Conservation (phyloP, 2,329 filamentous ascomycete genomes). For the Neodidymelliopsis sp. region DNA sequence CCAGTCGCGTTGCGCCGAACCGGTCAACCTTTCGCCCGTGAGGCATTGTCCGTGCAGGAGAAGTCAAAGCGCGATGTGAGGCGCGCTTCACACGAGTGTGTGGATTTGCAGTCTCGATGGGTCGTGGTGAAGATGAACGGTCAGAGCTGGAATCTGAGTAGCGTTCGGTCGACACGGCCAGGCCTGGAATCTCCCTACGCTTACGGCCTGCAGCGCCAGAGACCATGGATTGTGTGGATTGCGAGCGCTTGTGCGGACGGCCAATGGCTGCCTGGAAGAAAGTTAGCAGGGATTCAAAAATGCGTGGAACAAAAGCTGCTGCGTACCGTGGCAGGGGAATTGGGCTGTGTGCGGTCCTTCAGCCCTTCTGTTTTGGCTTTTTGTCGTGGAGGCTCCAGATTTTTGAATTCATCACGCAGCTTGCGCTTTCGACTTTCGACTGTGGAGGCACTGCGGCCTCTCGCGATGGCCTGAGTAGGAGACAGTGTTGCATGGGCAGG, state of each 20-base stretch:
- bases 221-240: slow-evolving; percentile 47
- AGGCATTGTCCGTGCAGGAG: slow-evolving; percentile 65
- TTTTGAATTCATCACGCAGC: slow-evolving; percentile 44
- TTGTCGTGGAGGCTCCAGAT: slow-evolving; percentile 51
- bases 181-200: slow-evolving; percentile 42
- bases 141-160: slow-evolving; percentile 50
- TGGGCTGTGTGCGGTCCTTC: slow-evolving; percentile 43
- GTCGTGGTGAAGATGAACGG: slow-evolving; percentile 46
- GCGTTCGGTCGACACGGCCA: slow-evolving; percentile 41
- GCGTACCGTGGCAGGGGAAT: slow-evolving; percentile 41
- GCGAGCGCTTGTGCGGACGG: slow-evolving; percentile 49
- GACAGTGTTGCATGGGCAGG: slow-evolving; percentile 36
- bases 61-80: slow-evolving; percentile 67
- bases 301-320: not conserved
- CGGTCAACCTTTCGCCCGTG: slow-evolving; percentile 91
- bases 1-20: slow-evolving; percentile 88
- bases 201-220: slow-evolving; percentile 42
- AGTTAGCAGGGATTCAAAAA: not conserved
- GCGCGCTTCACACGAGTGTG: slow-evolving; percentile 64
- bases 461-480: slow-evolving; percentile 34
- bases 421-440: slow-evolving; percentile 52
- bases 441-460: slow-evolving; percentile 49
- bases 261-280: slow-evolving; percentile 33
- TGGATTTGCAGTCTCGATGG: slow-evolving; percentile 39
- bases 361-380: slow-evolving; percentile 48